Base-by-base conservation (phyloP, 805 yeast species). In the Schwanniomyces pseudopolymorphus region DNA sequence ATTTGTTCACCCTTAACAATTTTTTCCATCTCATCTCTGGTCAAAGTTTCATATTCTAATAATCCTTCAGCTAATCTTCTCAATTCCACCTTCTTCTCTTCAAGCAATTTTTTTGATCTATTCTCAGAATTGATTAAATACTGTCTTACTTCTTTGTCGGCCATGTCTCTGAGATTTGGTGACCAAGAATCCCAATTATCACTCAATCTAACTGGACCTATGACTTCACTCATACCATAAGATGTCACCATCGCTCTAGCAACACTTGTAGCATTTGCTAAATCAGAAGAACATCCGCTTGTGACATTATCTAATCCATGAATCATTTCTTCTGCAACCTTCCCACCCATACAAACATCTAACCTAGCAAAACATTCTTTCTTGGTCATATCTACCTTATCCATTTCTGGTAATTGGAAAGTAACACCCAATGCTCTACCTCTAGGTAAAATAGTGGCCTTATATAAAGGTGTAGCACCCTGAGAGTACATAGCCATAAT, bases 291-390 rank as follows among this genome's bases (percentile, higher is more conserved):
- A 71, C 98, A 94, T 6, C 99, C 99, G 58, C 92, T 82, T 3
- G 98, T 92, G 10, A 94, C 96, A 62, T 91, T 88, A 46, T 89
- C 96, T 39, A 84, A 79, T 1, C 99, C 99, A 61, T 89, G 88
- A 42, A 87, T 78, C 76, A 89, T 74, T 63, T 92, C 97, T 73
- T 94, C 99, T 25, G 99, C 99, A 48, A 90, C 84, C 66, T 91
- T 91, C 53, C 99, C 99, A 50, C 99, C 99, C 99, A 94, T 94
- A 64, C 97, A 90, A 42, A 94, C 99, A 66, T 94, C 99, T 54
- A 94, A 70, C 52, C 96, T 77, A 0, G 98, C 97, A 53, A 85
- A 76, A 64, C 97, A 88, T 69, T 94, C 98, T 50, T 78, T 81
- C 64, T 81, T 87, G 26, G 97, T 89, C 68, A 88, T 87, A 61